phyloP scores from a whole-genome alignment of 108 stramenopile species.

The Pseudonitzschia pungens region DNA sequence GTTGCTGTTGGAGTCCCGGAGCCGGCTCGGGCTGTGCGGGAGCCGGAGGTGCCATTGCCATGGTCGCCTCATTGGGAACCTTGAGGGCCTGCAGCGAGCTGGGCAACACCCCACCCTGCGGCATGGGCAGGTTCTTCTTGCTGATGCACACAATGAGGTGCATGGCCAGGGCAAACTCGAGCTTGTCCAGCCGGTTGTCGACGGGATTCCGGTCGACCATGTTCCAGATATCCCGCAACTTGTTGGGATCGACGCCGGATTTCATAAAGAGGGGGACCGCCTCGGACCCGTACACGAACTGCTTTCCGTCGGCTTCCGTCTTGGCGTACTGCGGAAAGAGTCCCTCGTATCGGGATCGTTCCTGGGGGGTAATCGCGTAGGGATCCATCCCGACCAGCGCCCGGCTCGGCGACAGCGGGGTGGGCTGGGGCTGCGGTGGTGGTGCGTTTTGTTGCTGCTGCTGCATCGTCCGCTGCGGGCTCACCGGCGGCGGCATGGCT shows the following conservation, averaged over 20 bases:
- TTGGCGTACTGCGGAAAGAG: constrained; percentile 84
- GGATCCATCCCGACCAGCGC: constrained; percentile 75
- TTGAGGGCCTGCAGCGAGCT: constrained; percentile 57
- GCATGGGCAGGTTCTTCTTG: constrained; percentile 76
- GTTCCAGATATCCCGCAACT: constrained; percentile 79
- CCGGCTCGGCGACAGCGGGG: constrained; percentile 17
- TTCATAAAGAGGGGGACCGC: constrained; percentile 92
- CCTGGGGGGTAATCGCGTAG: constrained; percentile 76
- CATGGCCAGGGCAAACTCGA: constrained; percentile 95
- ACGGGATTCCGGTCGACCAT: constrained; percentile 83
- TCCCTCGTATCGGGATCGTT: constrained; percentile 77
- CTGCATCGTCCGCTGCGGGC: constrained; percentile 18
- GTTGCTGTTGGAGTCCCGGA: constrained; percentile 14
- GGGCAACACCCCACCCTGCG: constrained; percentile 51
- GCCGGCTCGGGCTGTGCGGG: not conserved
- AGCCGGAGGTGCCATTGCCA: constrained; percentile 1
- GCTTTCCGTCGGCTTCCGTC: constrained; percentile 50
- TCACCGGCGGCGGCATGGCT: constrained; percentile 16
- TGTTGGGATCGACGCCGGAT: constrained; percentile 52
- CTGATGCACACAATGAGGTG: constrained; percentile 94
- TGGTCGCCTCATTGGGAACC: too few species aligned
- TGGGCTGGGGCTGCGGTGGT: not conserved
- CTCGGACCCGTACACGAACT: constrained; percentile 79
- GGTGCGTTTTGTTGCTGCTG: constrained; percentile 4
- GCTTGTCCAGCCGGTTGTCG: constrained; percentile 81